Evolutionary conservation across 352 stramenopile species (phyloP).

Genomic region (Phytophthora sp.): DNA sequence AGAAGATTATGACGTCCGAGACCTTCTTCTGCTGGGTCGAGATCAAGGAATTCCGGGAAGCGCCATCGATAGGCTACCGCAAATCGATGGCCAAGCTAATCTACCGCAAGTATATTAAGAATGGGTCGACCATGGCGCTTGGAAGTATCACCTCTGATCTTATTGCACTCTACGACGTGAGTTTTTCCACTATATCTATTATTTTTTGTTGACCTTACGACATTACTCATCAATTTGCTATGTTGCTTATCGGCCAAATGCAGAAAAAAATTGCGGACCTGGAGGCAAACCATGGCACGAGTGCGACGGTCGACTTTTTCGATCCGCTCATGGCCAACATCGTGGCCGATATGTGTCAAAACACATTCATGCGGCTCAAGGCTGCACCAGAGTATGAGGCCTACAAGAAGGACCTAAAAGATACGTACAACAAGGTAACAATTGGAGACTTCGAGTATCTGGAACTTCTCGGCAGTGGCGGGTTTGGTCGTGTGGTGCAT

Average conservation of each 20-base stretch:
- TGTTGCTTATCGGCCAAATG: not conserved
- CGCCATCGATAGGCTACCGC: slow-evolving; percentile 68
- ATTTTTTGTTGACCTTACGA: not conserved
- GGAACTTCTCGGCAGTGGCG: slow-evolving; percentile 88
- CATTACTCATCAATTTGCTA: slow-evolving; percentile 4
- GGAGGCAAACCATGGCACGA: slow-evolving; percentile 38
- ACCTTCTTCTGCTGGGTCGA: slow-evolving; percentile 89
- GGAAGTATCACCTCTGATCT: slow-evolving; percentile 79
- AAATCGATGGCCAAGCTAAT: slow-evolving; percentile 84
- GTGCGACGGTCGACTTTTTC: slow-evolving; percentile 73
- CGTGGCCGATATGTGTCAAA: slow-evolving; percentile 79
- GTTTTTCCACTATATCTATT: slow-evolving; percentile 20
- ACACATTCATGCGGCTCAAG: slow-evolving; percentile 85
- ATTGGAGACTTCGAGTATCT: slow-evolving; percentile 87
- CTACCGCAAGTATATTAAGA: slow-evolving; percentile 87
- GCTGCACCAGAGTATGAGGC: slow-evolving; percentile 64
- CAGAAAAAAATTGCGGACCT: slow-evolving; percentile 74
- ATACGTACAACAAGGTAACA: slow-evolving; percentile 89
- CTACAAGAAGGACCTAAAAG: slow-evolving; percentile 83
- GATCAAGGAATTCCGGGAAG: slow-evolving; percentile 83
- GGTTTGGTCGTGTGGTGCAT: slow-evolving; percentile 91
- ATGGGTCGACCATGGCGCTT: slow-evolving; percentile 73
- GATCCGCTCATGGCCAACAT: slow-evolving; percentile 72
- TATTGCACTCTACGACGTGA: slow-evolving; percentile 71
- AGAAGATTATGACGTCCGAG: slow-evolving; percentile 86